Evolutionary conservation across 78 protist genomes (phyloP), one percentile per base, ranked within the genome.

Genomic region (Bodo saltans): DNA sequence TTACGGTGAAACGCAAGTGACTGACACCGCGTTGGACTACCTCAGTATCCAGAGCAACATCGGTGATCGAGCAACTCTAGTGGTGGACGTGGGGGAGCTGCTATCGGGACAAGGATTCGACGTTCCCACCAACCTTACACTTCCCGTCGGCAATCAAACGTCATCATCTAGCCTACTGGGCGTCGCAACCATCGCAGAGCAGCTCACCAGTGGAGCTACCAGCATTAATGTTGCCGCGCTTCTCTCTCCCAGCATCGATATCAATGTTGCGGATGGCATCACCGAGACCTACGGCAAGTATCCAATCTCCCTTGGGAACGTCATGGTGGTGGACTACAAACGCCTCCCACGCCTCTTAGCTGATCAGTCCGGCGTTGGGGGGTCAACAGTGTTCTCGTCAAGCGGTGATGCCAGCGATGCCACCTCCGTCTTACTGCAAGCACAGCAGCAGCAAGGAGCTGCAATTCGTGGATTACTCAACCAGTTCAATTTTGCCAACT

Each of bases 231-330:
- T 70, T 3, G 27, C 35, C 35, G 35, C 17, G 41, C 11, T 12
- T 27, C 12, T 21, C 27, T 3, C 34, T 83, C 29, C 8, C 26
- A 4, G 23, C 71, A 33, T 69, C 34, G 78, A 84, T 12, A 3
- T 42, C 29, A 2, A 23, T 1, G 96, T 93, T 0, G 78, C 84
- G n/a, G 94, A 79, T 39, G 78, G 60, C 21, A 47, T 93, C 25
- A 83, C 70, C 41, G 4, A 23, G 0, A 89, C 94, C 32, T 85
- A 83, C 39, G 94, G 94, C 23, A 93, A 93, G 78, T 93, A 41
- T 35, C 92, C 96, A 30, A 2, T 71, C 33, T 32, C 88, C 1
- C 42, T 93, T 27, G 96, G 96, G 28, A 87, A 86, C 53, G 94
- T 90, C n/a, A 88, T 76, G 40, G 72, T 93, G n/a, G 3, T 93